These are phyloP conservation scores for Pulveroboletus ravenelii DNA, from an alignment of 768 basidiomycete species.

Conservation along the genomic window DNA sequence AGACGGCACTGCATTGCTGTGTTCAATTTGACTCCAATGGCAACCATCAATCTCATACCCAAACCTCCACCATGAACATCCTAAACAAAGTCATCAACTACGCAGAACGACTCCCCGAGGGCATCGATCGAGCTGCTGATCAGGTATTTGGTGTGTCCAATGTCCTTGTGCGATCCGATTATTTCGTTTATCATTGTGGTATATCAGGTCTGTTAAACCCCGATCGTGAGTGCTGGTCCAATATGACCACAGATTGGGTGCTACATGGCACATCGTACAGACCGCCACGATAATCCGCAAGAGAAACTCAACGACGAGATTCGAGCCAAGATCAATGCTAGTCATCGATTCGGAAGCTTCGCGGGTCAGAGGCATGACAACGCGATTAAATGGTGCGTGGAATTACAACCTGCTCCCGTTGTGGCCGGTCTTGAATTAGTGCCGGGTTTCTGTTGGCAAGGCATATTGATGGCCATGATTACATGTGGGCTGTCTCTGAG, in stretches of 20 bases:
- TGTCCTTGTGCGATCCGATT: neutral
- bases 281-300: conserved; percentile 71
- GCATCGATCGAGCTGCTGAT: conserved; percentile 32
- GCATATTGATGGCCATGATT: conserved; percentile 95
- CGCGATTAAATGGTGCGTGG: conserved; percentile 71
- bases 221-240: conserved; percentile 22
- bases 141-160: conserved; percentile 33
- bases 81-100: conserved; percentile 34
- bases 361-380: conserved; percentile 67
- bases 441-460: conserved; percentile 27
- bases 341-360: conserved; percentile 85
- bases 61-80: conserved; percentile 34
- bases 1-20: too few species aligned
- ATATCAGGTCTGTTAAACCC: conserved; percentile 31
- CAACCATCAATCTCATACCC: neutral
- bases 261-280: conserved; percentile 11
- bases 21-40: too few species aligned
- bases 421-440: neutral
- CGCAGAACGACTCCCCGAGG: conserved; percentile 36
- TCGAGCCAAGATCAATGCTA: conserved; percentile 66
- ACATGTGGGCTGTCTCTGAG: conserved; percentile 92
- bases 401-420: neutral
- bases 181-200: neutral
- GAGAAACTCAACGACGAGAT: conserved; percentile 70
- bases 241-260: conserved; percentile 1